Evolutionary conservation across 2,329 filamentous ascomycete species (phyloP).

Genomic region (Pseudogymnoascus sp.): DNA sequence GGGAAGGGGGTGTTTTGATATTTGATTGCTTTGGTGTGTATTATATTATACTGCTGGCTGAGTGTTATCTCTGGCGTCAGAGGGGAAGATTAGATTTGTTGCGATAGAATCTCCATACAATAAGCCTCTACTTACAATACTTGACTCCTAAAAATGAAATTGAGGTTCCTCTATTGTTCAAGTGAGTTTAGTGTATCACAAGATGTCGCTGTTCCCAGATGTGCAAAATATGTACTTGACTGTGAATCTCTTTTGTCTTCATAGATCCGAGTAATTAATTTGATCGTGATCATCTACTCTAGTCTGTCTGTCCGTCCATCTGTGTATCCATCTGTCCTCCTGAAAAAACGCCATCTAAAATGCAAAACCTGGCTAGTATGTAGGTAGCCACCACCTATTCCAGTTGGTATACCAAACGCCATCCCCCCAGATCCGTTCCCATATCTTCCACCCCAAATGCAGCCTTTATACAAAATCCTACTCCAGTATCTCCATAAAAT

Average conservation of each 20-base stretch:
- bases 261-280: neutral
- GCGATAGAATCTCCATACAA: neutral
- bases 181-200: neutral
- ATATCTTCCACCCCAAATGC: neutral
- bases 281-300: constrained; percentile 2
- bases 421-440: neutral
- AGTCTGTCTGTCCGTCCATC: neutral
- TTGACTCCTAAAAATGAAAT: neutral
- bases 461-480: neutral
- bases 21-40: constrained; percentile 1
- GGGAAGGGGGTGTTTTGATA: neutral
- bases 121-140: neutral
- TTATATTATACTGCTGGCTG: constrained; percentile 1
- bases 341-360: neutral
- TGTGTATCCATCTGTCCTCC: neutral
- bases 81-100: neutral
- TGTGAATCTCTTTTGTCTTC: neutral
- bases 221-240: neutral
- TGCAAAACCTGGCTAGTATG: neutral
- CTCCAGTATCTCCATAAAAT: neutral
- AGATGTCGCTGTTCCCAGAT: neutral
- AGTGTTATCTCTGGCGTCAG: neutral
- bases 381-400: neutral
- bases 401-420: constrained; percentile 6
- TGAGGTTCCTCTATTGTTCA: neutral